Evolutionary conservation across 371 early-diverging fungal species (phyloP).

Genomic region (Mucor saturninus): DNA sequence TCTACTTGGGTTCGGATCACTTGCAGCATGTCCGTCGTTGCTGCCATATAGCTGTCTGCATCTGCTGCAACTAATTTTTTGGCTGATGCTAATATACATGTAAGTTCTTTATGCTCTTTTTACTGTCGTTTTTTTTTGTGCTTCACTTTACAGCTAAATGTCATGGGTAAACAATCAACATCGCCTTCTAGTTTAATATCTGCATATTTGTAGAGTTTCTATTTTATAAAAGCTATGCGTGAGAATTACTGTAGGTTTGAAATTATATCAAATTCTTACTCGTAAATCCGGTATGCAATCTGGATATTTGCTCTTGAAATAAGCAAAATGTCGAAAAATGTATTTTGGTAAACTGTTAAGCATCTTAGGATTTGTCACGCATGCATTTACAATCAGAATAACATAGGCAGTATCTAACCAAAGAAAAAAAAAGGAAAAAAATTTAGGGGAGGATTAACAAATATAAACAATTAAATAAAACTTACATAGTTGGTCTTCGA

Average conservation of each 20-base stretch:
- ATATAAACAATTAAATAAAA: not conserved
- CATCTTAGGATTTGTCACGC: slow-evolving; percentile 51
- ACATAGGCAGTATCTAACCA: slow-evolving; percentile 67
- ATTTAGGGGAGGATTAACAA: not conserved
- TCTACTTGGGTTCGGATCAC: slow-evolving; percentile 26
- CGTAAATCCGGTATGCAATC: slow-evolving; percentile 66
- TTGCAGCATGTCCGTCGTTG: slow-evolving; percentile 33
- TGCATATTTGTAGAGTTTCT: slow-evolving; percentile 37
- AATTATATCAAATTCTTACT: slow-evolving; percentile 26
- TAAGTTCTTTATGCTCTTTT: not conserved
- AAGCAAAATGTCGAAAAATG: slow-evolving; percentile 73
- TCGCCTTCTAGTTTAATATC: slow-evolving; percentile 34
- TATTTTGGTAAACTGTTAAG: slow-evolving; percentile 66
- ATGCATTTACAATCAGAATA: slow-evolving; percentile 76
- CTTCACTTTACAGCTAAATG: slow-evolving; percentile 19
- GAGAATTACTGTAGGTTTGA: not conserved
- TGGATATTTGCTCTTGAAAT: slow-evolving; percentile 72
- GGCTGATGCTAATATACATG: slow-evolving; percentile 17
- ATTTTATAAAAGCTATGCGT: not conserved
- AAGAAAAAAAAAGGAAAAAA: not conserved
- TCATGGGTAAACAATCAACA: slow-evolving; percentile 36
- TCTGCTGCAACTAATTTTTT: slow-evolving; percentile 27
- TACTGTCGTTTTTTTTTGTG: not conserved
- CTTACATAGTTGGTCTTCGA: slow-evolving; percentile 67
- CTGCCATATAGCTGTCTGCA: slow-evolving; percentile 36